Conservation (phyloP, 1,139 yeast genomes). For the Maudiozyma humilis region DNA sequence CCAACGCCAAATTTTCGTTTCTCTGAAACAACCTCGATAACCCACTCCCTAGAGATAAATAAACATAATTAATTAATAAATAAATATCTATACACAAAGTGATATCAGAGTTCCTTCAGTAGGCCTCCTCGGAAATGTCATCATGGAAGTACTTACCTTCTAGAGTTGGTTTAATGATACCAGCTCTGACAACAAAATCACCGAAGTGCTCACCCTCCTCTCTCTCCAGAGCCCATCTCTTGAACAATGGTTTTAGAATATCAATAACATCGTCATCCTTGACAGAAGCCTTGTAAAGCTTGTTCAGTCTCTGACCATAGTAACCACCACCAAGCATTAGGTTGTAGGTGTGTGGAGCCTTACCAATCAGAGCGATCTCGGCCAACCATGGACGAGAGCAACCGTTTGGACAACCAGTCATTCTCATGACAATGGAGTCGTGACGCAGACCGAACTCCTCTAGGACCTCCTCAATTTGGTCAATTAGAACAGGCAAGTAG, state of each 20-base stretch:
- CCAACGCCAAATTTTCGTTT: too few species aligned
- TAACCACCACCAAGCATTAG: constrained; percentile 95
- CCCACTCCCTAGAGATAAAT: too few species aligned
- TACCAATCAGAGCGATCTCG: constrained; percentile 91
- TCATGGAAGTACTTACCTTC: constrained; percentile 96
- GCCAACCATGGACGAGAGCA: constrained; percentile 99
- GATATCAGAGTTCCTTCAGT: constrained; percentile 7
- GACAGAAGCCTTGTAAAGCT: constrained; percentile 78
- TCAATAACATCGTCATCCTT: constrained; percentile 83
- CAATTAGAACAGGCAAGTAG: constrained; percentile 74
- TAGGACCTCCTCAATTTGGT: constrained; percentile 71
- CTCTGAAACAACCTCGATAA: too few species aligned
- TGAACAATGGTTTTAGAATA: constrained; percentile 75
- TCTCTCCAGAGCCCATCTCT: constrained; percentile 91
- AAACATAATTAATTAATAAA: neutral
- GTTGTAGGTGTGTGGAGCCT: constrained; percentile 89
- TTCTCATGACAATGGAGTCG: constrained; percentile 92
- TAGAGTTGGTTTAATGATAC: constrained; percentile 76
- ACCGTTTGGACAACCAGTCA: constrained; percentile 99
- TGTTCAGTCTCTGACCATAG: constrained; percentile 87
- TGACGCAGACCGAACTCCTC: constrained; percentile 92
- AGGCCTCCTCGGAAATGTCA: constrained; percentile 73
- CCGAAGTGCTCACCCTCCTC: constrained; percentile 91
- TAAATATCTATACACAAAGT: constrained; percentile 3
- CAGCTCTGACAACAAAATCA: constrained; percentile 80